Base-by-base conservation (phyloP, 345 rosid genomes). In the Salix exigua region DNA sequence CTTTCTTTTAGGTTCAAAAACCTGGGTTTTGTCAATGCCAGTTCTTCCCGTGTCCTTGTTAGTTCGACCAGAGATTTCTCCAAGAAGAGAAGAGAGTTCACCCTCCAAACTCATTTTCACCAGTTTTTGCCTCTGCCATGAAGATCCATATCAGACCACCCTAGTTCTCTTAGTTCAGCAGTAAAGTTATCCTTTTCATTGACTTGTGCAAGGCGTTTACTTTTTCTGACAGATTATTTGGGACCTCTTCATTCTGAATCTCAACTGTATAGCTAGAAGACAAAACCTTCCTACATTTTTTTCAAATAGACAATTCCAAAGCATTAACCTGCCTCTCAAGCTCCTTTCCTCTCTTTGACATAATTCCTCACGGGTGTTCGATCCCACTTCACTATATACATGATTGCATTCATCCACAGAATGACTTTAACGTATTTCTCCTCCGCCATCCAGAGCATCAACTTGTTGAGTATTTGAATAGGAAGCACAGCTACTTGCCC, bases 261-360 rank as follows among this genome's bases (percentile, higher is more conserved):
- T 81, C 89, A 31, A 79, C 50, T 35, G 69, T 77, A 70, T 66
- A 77, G 37, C 73, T 82, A 78, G 86, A 78, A 58, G 84, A 66
- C 61, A 85, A 68, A 84, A 12, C 81, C 68, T 82, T 91, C 82
- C 84, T 90, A 33, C 87, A 87, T 69, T 80, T 85, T 85, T 85
- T 92, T 80, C 92, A 88, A 71, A 88, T 61, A 1, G 89, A 68
- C 55, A 87, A 73, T 79, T 91, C 97, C 75, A 96, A 83, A 21
- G 96, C 91, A 6, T 85, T 93, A 51, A 97, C 98, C 82, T 87
- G 89, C 79, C 97, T 92, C 86, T 96, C 99, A 42, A 96, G 94
- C 71, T 92, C 97, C 84, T 92, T 96, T 46, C 97, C 98, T 80
- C 97, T 91, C 76, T 91, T 72, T 84, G 89, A 25, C 93, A 95